Evolutionary conservation across 805 yeast species (phyloP), one percentile per base, ranked within the genome.

Genomic region (Lipomyces orientalis): DNA sequence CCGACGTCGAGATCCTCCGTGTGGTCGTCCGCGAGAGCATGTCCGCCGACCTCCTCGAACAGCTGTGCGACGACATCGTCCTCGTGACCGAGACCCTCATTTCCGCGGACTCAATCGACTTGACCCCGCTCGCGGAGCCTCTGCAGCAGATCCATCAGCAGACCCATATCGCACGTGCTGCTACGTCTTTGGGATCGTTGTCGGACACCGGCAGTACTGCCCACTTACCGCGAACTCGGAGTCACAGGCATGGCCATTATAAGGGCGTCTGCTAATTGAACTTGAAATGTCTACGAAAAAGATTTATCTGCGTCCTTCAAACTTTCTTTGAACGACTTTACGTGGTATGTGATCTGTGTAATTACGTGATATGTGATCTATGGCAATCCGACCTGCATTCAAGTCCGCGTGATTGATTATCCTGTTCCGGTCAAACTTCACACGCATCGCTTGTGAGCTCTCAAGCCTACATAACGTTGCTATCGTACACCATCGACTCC

Each of bases 21-120:
- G 91, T 93, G 33, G 97, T 93, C 14, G 92, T 91, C 62, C 85
- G 96, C 74, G 85, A 84, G 72, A 87, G 89, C 64, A 80, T 93
- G 76, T 83, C 90, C 59, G 81, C 88, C 69, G 87, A 83, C 67
- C 80, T 90, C 69, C 78, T 90, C 39, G 89, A 87, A 71, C 62
- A 60, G 16, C 64, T 68, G 37, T 57, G 58, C 25, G 65, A 61
- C 25, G 69, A 68, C 62, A 63, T 68, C 35, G 39, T 68, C 19
- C 31, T 34, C 33, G 46, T 64, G 4, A 63, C 62, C 12, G 67
- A 68, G 55, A 43, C 64, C 12, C 62, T 68, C 29, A 61, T 64
- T 16, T 31, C 62, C 31, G 58, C 60, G 33, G 68, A 64, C 60
- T 9, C 49, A 5, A 35, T 57, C 39, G 61, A 68, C 60, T 54